phyloP scores from a whole-genome alignment of 805 yeast genomes.

The Grigorovia transvaalensis region DNA sequence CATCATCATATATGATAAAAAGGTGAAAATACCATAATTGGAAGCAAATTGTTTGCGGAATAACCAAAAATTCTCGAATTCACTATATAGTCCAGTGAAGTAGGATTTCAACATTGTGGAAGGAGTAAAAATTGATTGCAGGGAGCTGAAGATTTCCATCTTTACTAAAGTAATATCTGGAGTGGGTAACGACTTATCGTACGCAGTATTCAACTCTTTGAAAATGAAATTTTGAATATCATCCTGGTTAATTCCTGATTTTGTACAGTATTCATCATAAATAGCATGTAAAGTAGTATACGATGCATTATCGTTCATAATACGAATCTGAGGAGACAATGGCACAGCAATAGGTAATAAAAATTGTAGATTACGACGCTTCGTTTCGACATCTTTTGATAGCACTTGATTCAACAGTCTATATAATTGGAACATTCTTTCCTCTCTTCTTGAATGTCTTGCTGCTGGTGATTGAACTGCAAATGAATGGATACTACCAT shows the following conservation, averaged over 20 bases:
- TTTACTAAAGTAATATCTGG: constrained; percentile 84
- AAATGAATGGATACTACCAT: constrained; percentile 84
- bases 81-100: constrained; percentile 56
- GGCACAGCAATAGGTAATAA: constrained; percentile 90
- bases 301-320: constrained; percentile 73
- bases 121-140: constrained; percentile 82
- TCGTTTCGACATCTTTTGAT: constrained; percentile 72
- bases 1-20: constrained; percentile 90
- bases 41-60: constrained; percentile 92
- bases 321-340: constrained; percentile 84
- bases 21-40: constrained; percentile 86
- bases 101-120: constrained; percentile 70
- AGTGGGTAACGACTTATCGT: constrained; percentile 85
- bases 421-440: constrained; percentile 83
- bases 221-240: constrained; percentile 81
- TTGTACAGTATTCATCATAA: constrained; percentile 78
- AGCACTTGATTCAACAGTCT: constrained; percentile 78
- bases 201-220: constrained; percentile 81
- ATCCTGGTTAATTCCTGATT: constrained; percentile 66
- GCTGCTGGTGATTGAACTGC: constrained; percentile 98
- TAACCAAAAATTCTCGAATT: constrained; percentile 92
- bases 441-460: constrained; percentile 94
- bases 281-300: constrained; percentile 66
- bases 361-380: constrained; percentile 74
- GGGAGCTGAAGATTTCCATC: constrained; percentile 83